phyloP scores from a whole-genome alignment of 495 filamentous ascomycete species.

The Immersiella caudata region DNA sequence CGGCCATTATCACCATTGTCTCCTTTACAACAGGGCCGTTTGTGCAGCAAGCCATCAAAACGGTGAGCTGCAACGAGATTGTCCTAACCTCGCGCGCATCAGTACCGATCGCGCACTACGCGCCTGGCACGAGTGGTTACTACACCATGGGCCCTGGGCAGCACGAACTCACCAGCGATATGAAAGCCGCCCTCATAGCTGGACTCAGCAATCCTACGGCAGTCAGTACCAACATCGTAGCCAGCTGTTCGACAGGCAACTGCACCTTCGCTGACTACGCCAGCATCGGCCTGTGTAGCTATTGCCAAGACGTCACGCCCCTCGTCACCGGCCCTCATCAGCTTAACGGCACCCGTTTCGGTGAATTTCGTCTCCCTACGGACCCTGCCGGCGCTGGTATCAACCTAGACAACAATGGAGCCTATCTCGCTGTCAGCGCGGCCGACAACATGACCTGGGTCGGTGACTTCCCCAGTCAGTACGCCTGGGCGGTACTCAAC shows the following conservation, averaged over 20 bases:
- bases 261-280: not conserved
- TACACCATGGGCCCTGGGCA: not conserved
- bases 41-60: no score
- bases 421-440: not conserved
- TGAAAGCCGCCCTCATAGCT: not conserved
- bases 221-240: not conserved
- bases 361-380: not conserved
- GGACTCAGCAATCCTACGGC: not conserved
- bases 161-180: not conserved
- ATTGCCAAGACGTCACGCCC: not conserved
- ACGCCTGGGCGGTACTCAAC: not conserved
- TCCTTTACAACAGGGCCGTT: no score
- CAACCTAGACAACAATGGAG: not conserved
- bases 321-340: not conserved
- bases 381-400: not conserved
- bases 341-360: not conserved
- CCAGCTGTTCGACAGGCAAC: not conserved
- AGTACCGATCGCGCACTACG: not conserved
- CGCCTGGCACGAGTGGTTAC: not conserved
- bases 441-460: not conserved
- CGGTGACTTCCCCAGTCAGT: not conserved
- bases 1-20: no score
- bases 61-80: no score
- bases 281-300: conserved; percentile 1
- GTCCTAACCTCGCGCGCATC: no score